Conservation (phyloP, 257 asterid species). For the Nicotiana tomentosiformis region DNA sequence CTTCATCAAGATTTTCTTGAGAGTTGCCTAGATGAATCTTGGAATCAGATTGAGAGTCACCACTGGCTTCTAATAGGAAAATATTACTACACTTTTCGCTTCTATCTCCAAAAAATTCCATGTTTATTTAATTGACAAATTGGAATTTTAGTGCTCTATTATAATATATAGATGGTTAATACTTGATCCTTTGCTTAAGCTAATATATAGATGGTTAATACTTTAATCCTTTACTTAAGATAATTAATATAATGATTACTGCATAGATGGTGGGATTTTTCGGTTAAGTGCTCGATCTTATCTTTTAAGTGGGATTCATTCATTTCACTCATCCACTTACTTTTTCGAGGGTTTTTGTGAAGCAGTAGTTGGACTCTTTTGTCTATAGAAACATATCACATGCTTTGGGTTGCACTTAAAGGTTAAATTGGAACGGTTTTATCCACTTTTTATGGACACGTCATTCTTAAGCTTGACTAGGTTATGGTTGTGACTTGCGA, state of each 20-base stretch:
- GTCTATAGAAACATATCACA: background rate
- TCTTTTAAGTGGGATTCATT: background rate
- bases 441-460: background rate
- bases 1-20: background rate
- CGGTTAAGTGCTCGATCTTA: background rate
- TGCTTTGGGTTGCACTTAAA: background rate
- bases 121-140: background rate
- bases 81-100: background rate
- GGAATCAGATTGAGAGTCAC: conserved; percentile 17
- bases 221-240: background rate
- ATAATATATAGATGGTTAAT: background rate
- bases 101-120: conserved; percentile 9
- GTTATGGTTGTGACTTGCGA: background rate
- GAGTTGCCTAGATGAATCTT: background rate
- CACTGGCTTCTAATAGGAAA: conserved; percentile 14
- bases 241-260: background rate
- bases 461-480: background rate
- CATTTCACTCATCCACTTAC: conserved; percentile 1
- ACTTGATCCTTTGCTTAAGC: background rate
- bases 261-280: background rate
- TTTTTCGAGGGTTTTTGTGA: background rate
- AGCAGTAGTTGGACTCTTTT: background rate
- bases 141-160: background rate
- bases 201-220: background rate
- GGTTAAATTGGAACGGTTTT: background rate